These are phyloP conservation scores for Marsdenia floribunda DNA, from an alignment of 257 asterid genomes.

Conservation along the genomic window DNA sequence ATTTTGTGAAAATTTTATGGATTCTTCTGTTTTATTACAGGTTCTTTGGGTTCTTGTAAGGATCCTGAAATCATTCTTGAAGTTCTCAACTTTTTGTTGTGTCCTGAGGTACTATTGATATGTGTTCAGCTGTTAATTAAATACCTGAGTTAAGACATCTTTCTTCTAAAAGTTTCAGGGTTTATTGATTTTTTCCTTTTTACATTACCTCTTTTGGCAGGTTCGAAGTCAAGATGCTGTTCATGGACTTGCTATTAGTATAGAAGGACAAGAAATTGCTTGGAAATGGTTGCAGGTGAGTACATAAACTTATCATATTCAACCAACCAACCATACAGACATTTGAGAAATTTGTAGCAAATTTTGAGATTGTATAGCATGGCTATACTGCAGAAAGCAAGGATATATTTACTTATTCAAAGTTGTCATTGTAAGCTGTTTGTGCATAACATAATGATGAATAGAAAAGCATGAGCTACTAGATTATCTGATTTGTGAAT, in stretches of 20 bases:
- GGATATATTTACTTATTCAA: not conserved
- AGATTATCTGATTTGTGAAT: not conserved
- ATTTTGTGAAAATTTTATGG: slow-evolving; percentile 18
- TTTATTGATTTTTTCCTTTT: not conserved
- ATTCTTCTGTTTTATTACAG: slow-evolving; percentile 35
- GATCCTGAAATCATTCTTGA: slow-evolving; percentile 75
- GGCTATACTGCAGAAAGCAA: not conserved
- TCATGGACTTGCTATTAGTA: slow-evolving; percentile 60
- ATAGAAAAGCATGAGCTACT: not conserved
- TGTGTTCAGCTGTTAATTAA: slow-evolving; percentile 3
- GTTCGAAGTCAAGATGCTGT: slow-evolving; percentile 95
- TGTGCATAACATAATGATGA: not conserved
- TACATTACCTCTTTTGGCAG: slow-evolving; percentile 26
- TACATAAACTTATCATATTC: not conserved
- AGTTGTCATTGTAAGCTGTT: not conserved
- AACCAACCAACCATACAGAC: not conserved
- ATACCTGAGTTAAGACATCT: not conserved
- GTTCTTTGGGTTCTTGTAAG: slow-evolving; percentile 57
- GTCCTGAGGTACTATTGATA: slow-evolving; percentile 54
- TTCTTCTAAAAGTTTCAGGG: slow-evolving; percentile 5
- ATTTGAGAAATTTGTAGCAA: not conserved
- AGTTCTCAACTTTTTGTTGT: slow-evolving; percentile 65
- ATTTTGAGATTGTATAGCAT: not conserved
- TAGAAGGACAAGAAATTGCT: slow-evolving; percentile 72
- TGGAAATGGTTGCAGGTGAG: slow-evolving; percentile 91